A percentile compares a stretch with the other conserved stretches of the same genome.
Conservation (phyloP, 2,329 filamentous ascomycete species). For the Xylaria sp. region DNA sequence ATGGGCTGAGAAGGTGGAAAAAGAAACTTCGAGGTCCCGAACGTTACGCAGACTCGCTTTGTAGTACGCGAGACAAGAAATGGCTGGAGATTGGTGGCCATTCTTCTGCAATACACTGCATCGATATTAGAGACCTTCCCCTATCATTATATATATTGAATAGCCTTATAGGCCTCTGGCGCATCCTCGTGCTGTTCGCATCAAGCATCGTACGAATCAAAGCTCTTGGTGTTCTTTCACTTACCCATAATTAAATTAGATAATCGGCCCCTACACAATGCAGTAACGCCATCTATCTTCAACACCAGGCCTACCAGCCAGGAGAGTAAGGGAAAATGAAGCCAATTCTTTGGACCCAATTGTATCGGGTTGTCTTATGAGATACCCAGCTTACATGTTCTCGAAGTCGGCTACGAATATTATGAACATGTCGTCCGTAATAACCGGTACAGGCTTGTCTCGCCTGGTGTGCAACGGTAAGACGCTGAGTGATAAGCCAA, state of each 20-base stretch:
- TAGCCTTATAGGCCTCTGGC: slow-evolving; percentile 65
- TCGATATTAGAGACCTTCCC: too few species aligned
- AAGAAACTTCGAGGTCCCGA: slow-evolving; percentile 66
- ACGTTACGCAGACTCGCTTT: slow-evolving; percentile 64
- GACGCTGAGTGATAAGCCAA: neutral
- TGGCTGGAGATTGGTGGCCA: slow-evolving; percentile 54
- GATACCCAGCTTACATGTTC: slow-evolving; percentile 40
- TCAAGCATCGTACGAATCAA: too few species aligned
- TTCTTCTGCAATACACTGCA: neutral
- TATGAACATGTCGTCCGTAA: slow-evolving; percentile 44
- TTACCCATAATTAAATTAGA: too few species aligned
- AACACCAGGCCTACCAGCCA: too few species aligned
- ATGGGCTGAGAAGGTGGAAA: slow-evolving; percentile 58
- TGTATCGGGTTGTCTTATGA: too few species aligned
- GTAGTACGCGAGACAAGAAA: slow-evolving; percentile 64
- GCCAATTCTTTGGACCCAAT: too few species aligned
- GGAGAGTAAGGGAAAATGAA: too few species aligned
- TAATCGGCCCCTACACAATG: too few species aligned
- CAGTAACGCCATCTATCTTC: too few species aligned
- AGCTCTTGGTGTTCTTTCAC: too few species aligned
- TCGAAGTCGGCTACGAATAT: slow-evolving; percentile 47
- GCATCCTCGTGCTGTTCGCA: slow-evolving; percentile 53
- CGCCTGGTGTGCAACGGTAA: slow-evolving; percentile 23
- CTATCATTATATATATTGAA: slow-evolving; percentile 63
- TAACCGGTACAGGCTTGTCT: slow-evolving; percentile 35